Percentiles rank a stretch among this genome's conserved stretches.
These are phyloP conservation scores for Melanomma pulvis-pyrius DNA, from an alignment of 495 filamentous ascomycete genomes.

Conservation along the genomic window DNA sequence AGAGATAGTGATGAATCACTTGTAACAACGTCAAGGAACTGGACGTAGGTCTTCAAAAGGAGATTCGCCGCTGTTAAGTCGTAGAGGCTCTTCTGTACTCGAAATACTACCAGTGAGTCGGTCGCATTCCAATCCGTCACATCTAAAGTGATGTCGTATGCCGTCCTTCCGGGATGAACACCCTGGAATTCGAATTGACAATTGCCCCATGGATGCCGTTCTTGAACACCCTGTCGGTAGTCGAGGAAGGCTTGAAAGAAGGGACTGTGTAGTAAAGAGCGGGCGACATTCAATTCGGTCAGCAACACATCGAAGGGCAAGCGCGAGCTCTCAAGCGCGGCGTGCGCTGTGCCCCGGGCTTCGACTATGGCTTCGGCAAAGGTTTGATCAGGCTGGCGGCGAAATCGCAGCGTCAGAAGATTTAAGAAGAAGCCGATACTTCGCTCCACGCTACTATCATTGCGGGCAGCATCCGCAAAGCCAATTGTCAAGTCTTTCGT, in stretches of 20 bases:
- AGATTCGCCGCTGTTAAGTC: not conserved
- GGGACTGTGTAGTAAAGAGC: conserved; percentile 44
- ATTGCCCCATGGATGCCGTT: conserved; percentile 33
- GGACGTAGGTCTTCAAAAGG: conserved; percentile 6
- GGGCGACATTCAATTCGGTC: conserved; percentile 43
- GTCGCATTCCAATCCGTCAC: conserved; percentile 21
- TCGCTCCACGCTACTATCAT: not conserved
- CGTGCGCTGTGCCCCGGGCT: not conserved
- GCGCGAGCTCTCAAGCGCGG: conserved; percentile 36
- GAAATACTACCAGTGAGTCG: not conserved
- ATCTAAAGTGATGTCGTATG: conserved; percentile 12
- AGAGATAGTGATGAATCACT: not conserved
- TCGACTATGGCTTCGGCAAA: conserved; percentile 3
- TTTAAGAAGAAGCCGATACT: conserved; percentile 22
- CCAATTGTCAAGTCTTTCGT: conserved; percentile 14
- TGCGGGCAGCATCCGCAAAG: conserved; percentile 26
- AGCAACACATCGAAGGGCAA: conserved; percentile 55
- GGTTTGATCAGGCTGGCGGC: not conserved
- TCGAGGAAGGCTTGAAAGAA: conserved; percentile 51
- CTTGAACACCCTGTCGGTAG: conserved; percentile 43
- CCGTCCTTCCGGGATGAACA: conserved; percentile 1
- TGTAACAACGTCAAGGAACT: not conserved
- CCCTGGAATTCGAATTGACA: not conserved
- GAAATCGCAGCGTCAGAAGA: conserved; percentile 18
- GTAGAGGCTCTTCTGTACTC: conserved; percentile 8